Percentiles rank a stretch among this genome's conserved stretches.
phyloP scores from a whole-genome alignment of 176 grass and related monocot species.

The Puya raimondii region DNA sequence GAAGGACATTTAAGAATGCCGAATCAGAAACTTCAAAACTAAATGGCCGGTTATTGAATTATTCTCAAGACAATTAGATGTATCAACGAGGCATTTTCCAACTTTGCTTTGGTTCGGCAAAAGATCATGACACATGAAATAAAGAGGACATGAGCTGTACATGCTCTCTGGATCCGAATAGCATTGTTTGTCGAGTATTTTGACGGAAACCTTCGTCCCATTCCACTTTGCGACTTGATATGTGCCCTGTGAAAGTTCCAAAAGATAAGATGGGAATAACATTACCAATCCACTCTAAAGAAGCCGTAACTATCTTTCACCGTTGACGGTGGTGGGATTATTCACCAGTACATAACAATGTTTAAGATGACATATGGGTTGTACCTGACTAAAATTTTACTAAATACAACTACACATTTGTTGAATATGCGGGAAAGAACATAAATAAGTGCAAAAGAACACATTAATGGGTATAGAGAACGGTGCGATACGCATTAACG shows the following conservation, averaged over 20 bases:
- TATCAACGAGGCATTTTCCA: background rate
- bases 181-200: slow-evolving; percentile 84
- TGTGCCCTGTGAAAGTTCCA: slow-evolving; percentile 31
- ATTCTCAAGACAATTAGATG: background rate
- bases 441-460: too few relatives aligned
- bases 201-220: slow-evolving; percentile 79
- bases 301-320: too few relatives aligned
- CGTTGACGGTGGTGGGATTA: too few relatives aligned
- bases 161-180: slow-evolving; percentile 60
- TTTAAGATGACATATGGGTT: too few relatives aligned
- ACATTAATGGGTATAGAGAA: too few relatives aligned
- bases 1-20: slow-evolving; percentile 11
- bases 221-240: slow-evolving; percentile 98
- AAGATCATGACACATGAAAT: background rate
- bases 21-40: background rate
- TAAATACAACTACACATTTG: too few relatives aligned
- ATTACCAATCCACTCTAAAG: background rate
- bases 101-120: slow-evolving; percentile 1
- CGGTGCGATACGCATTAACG: too few relatives aligned
- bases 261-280: slow-evolving; percentile 1
- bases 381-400: too few relatives aligned
- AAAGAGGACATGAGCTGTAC: slow-evolving; percentile 31
- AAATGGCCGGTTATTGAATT: background rate
- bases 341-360: too few relatives aligned
- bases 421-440: too few relatives aligned